Conservation (phyloP, 2,329 filamentous ascomycete species). For the Uncinocarpus reesii region DNA sequence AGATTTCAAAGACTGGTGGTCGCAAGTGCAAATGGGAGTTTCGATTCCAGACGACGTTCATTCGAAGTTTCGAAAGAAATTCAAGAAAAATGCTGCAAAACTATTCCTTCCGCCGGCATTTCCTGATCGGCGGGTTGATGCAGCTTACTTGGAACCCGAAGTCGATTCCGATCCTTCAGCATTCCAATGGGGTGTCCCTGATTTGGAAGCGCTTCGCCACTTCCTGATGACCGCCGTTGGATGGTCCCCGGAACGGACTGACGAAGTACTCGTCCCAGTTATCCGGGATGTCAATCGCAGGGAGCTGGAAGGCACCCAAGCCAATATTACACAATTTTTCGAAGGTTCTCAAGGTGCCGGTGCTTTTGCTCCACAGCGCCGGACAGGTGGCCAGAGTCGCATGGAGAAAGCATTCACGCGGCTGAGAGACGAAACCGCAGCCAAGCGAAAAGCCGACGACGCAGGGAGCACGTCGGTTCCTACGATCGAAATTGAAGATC, state of each 20-base stretch:
- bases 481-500: background rate
- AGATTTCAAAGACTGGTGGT: slow-evolving; percentile 84
- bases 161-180: slow-evolving; percentile 67
- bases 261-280: slow-evolving; percentile 91
- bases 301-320: slow-evolving; percentile 81
- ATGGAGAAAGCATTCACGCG: slow-evolving; percentile 64
- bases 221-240: slow-evolving; percentile 90
- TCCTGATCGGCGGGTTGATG: slow-evolving; percentile 64
- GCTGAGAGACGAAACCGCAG: slow-evolving; percentile 48
- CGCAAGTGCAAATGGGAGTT: slow-evolving; percentile 60
- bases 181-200: slow-evolving; percentile 94
- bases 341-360: slow-evolving; percentile 51
- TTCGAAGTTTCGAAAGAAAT: slow-evolving; percentile 67
- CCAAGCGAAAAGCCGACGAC: slow-evolving; percentile 16
- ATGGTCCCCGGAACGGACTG: slow-evolving; percentile 82
- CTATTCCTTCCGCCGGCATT: slow-evolving; percentile 76
- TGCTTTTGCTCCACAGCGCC: slow-evolving; percentile 61
- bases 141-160: slow-evolving; percentile 76
- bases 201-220: slow-evolving; percentile 69
- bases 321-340: slow-evolving; percentile 92
- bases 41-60: slow-evolving; percentile 49
- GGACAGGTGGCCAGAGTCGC: slow-evolving; percentile 54
- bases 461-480: background rate
- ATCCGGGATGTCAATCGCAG: slow-evolving; percentile 90
- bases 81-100: slow-evolving; percentile 72